Percentiles rank a stretch among this genome's conserved stretches.
Evolutionary conservation across 768 basidiomycete species (phyloP).

Genomic region (Xanthoconium purpureum): DNA sequence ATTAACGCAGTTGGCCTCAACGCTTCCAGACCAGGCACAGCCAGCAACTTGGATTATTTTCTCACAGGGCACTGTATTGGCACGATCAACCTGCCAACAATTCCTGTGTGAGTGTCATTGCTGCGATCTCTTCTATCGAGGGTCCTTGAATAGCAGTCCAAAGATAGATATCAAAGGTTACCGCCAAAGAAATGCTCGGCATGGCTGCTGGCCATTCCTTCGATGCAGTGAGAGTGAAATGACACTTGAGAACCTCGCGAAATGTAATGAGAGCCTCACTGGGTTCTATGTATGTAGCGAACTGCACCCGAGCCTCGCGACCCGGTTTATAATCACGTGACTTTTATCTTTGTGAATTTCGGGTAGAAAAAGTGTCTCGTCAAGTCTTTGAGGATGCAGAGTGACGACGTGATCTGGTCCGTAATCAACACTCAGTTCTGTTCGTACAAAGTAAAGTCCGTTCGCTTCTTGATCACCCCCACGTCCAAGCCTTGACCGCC

Average conservation of each 20-base stretch:
- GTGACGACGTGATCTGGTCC: conserved; percentile 99
- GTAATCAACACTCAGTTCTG: conserved; percentile 94
- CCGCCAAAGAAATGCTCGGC: no score
- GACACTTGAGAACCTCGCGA: no score
- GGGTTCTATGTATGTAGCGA: no score
- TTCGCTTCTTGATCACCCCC: conserved; percentile 8
- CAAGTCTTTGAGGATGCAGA: conserved; percentile 58
- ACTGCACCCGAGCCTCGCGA: no score
- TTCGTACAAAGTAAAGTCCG: conserved; percentile 99
- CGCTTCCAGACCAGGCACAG: neutral
- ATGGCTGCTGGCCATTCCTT: no score
- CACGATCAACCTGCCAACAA: neutral
- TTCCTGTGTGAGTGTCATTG: no score
- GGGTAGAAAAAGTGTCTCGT: neutral
- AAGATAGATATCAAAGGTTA: no score
- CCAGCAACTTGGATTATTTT: neutral
- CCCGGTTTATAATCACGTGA: no score
- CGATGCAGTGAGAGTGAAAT: no score
- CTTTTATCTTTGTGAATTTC: neutral
- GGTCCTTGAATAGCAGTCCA: no score
- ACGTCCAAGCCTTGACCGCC: conserved; percentile 8
- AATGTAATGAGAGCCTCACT: no score
- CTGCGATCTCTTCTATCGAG: no score
- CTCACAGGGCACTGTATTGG: neutral
- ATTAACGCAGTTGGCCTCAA: neutral